Evolutionary conservation across 345 rosid species (phyloP), one percentile per base, ranked within the genome.

Genomic region (Aquilaria sinensis): DNA sequence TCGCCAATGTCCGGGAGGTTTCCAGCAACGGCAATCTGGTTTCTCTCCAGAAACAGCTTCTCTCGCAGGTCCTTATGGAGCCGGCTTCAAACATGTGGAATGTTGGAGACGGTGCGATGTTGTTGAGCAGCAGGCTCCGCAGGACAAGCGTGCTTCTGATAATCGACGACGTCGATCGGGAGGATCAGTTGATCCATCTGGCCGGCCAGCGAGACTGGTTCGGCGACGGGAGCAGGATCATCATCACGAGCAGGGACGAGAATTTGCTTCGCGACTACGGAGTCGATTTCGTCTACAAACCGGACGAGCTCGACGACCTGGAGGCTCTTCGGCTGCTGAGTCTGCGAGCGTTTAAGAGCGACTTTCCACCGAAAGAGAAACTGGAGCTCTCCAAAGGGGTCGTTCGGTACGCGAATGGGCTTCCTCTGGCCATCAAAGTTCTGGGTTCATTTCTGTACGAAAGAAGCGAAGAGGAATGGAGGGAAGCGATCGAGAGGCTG

Each of bases 151-250:
- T 70, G 14, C 62, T 78, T 0, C n/a, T 78, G 2, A 9, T 78
- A 52, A 47, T 78, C 0, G 79, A 78, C 8, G 31, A 78, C 48
- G 79, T 78, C 47, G 48, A 63, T 62, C 59, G 57, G 47, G 56
- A 51, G 9, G 47, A 29, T 9, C 79, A 78, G 59, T 7, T 48
- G 34, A 70, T 71, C 37, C 51, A 34, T 11, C 48, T 71, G 16
- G 5, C 29, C 16, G 66, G 56, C 32, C 46, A 30, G 14, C 30
- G 11, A n/a, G 23, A n/a, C 6, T 47, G 16, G 46, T 56, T 7
- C 0, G 33, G 37, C 29, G 0, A 10, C 1, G 31, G 49, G 10
- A 50, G 57, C 37, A 13, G 37, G 49, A 23, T 58, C 14, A 51
- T 66, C 2, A 1, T 68, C 43, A 68, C 66, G 1, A 47, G 55